Evolutionary conservation across 495 filamentous ascomycete genomes (phyloP).

Genomic region (Astrothelium macrocarpum): DNA sequence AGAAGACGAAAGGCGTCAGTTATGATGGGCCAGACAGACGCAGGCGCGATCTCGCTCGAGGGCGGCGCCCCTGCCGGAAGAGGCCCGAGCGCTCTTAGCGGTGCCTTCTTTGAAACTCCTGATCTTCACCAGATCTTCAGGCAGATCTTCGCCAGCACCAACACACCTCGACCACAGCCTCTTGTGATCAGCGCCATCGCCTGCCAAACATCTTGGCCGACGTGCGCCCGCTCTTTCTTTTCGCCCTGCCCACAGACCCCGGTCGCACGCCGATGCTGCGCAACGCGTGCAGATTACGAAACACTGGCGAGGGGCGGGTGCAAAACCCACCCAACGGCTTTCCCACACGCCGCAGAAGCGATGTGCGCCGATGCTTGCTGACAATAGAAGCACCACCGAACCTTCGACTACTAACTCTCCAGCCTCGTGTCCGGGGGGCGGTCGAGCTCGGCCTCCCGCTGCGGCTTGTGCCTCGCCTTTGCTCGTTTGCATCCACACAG

Average conservation of each 20-base stretch:
- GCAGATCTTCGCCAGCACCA: conserved; percentile 4
- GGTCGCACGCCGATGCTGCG: not conserved
- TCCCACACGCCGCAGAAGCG: not conserved
- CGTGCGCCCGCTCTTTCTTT: not conserved
- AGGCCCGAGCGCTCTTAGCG: not conserved
- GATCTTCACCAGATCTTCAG: conserved; percentile 4
- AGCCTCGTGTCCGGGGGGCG: not conserved
- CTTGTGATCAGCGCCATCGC: not conserved
- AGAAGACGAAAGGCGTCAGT: not conserved
- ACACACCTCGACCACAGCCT: not conserved
- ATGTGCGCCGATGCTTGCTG: not conserved
- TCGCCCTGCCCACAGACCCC: not conserved
- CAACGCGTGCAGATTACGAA: conserved; percentile 1
- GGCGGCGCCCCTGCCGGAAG: not conserved
- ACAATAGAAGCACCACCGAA: not conserved
- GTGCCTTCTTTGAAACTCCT: not conserved
- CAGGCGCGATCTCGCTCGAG: not conserved
- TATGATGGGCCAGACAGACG: not conserved
- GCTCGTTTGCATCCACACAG: not conserved
- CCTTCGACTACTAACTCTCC: not conserved
- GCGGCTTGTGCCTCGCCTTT: not conserved
- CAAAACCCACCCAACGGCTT: too few relatives aligned
- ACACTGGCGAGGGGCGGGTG: conserved; percentile 3
- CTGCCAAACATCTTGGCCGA: not conserved
- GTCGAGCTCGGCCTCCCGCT: conserved; percentile 5